Percentiles rank a stretch among this genome's conserved stretches.
Evolutionary conservation across 2,329 filamentous ascomycete species (phyloP).

Genomic region (Penicillium sp.): DNA sequence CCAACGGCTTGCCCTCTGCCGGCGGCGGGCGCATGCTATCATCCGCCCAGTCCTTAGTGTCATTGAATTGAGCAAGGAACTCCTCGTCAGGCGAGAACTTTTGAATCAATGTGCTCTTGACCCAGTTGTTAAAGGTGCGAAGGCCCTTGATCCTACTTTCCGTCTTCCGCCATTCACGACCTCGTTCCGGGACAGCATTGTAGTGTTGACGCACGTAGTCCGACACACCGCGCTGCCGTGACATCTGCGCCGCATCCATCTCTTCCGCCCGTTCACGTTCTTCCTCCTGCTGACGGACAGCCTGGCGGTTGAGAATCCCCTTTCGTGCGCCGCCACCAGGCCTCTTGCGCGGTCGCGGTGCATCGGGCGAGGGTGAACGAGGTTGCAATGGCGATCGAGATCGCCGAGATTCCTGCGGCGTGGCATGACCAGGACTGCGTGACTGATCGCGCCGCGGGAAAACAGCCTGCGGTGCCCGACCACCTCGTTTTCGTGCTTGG

Average conservation of each 20-base stretch:
- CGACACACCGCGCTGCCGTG: conserved; percentile 56
- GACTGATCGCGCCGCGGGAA: conserved; percentile 39
- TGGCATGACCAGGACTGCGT: conserved; percentile 17
- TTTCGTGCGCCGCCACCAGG: conserved; percentile 44
- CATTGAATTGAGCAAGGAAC: conserved; percentile 51
- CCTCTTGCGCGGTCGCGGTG: conserved; percentile 41
- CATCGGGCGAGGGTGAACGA: conserved; percentile 39
- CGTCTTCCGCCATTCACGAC: conserved; percentile 88
- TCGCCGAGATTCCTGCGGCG: conserved; percentile 27
- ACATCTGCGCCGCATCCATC: conserved; percentile 33
- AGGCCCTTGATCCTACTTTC: conserved; percentile 93
- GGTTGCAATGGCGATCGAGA: conserved; percentile 41
- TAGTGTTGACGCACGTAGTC: conserved; percentile 92
- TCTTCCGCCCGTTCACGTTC: conserved; percentile 41
- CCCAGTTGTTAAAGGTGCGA: conserved; percentile 95
- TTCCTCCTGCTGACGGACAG: conserved; percentile 39
- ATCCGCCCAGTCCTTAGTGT: conserved; percentile 42
- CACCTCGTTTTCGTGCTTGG: conserved; percentile 35
- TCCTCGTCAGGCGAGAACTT: conserved; percentile 85
- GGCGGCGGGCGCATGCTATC: conserved; percentile 29
- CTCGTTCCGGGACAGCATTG: conserved; percentile 89
- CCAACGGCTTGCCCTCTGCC: conserved; percentile 52
- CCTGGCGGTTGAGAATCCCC: conserved; percentile 35
- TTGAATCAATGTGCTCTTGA: conserved; percentile 95
- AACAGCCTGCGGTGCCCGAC: conserved; percentile 33